A percentile compares a stretch with the other conserved stretches of the same genome.
These are phyloP conservation scores for Ophiorrhiza pumila DNA, from an alignment of 257 asterid species.

Conservation along the genomic window DNA sequence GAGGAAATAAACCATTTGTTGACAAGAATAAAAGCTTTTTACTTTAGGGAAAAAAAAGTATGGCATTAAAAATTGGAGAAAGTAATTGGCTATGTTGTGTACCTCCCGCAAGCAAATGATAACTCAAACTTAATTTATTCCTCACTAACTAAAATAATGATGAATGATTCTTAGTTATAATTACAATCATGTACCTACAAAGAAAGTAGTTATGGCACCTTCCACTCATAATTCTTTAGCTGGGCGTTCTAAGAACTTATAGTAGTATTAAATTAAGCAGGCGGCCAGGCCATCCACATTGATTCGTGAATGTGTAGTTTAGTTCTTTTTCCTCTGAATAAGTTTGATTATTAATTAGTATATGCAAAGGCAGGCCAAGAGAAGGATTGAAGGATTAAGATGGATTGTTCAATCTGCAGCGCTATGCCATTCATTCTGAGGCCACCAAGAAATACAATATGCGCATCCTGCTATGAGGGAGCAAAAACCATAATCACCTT, in stretches of 20 bases:
- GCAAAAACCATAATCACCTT: constrained; percentile 64
- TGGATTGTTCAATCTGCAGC: constrained; percentile 94
- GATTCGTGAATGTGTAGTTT: constrained; percentile 14
- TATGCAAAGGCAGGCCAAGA: background rate
- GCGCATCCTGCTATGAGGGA: constrained; percentile 86
- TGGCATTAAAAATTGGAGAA: background rate
- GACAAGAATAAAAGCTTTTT: too few relatives aligned
- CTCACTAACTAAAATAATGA: background rate
- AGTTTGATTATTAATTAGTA: too few relatives aligned
- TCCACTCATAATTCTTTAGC: constrained; percentile 33
- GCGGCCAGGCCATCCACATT: too few relatives aligned
- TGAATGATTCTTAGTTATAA: background rate
- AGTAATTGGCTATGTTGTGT: background rate
- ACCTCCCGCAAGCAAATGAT: background rate
- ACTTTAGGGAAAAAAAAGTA: background rate
- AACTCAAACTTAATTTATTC: background rate
- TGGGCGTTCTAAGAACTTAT: constrained; percentile 19
- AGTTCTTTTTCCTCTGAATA: background rate
- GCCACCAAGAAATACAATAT: constrained; percentile 85
- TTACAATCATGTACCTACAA: background rate
- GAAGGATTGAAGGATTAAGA: too few relatives aligned
- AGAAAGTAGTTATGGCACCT: constrained; percentile 27
- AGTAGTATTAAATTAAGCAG: background rate
- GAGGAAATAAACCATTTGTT: too few relatives aligned
- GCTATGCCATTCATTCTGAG: constrained; percentile 72